A percentile compares a stretch with the other conserved stretches of the same genome.
Evolutionary conservation across 106 monocot genomes (phyloP).

Genomic region (Dendrobium catenatum): DNA sequence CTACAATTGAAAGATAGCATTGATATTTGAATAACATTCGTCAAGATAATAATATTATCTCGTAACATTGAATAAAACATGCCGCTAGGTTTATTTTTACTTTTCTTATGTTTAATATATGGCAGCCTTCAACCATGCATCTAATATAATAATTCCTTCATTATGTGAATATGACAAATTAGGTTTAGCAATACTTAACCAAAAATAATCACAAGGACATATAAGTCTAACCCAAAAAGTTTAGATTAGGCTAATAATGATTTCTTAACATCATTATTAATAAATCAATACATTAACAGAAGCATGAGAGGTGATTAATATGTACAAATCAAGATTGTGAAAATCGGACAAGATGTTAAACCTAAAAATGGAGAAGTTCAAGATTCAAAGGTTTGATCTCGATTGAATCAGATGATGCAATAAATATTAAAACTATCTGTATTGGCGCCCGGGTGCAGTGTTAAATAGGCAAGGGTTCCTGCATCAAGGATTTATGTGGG

Average conservation of each 20-base stretch:
- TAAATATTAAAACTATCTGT: too few species aligned
- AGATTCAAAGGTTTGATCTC: too few species aligned
- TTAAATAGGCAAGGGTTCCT: too few species aligned
- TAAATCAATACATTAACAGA: not conserved
- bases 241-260: not conserved
- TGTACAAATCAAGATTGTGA: not conserved
- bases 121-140: not conserved
- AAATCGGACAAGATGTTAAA: too few species aligned
- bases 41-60: not conserved
- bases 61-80: not conserved
- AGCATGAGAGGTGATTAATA: not conserved
- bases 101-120: not conserved
- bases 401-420: too few species aligned
- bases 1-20: not conserved
- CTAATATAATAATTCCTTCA: not conserved
- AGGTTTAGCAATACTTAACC: not conserved
- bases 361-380: too few species aligned
- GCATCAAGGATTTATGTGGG: too few species aligned
- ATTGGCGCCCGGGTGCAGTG: too few species aligned
- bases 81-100: not conserved
- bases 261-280: not conserved
- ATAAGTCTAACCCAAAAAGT: not conserved
- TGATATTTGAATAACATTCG: not conserved
- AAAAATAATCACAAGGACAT: not conserved
- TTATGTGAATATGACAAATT: not conserved